Evolutionary conservation across 2,329 filamentous ascomycete genomes (phyloP).

Genomic region (Rhinocladiella mackenziei): DNA sequence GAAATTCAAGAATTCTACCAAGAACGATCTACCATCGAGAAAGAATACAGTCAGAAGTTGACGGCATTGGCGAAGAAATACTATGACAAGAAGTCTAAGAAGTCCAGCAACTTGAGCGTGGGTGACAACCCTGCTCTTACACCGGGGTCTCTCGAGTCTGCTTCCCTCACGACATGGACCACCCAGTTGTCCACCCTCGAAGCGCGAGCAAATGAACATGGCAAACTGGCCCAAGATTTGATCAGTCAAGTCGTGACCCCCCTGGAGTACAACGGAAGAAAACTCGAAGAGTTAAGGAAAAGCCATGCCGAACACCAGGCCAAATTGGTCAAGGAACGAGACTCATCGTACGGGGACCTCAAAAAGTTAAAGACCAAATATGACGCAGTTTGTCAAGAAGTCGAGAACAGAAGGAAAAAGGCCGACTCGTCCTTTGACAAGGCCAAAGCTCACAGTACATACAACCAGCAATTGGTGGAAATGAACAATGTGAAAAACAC

Average conservation of each 20-base stretch:
- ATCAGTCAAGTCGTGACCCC: constrained; percentile 80
- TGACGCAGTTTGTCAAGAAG: constrained; percentile 86
- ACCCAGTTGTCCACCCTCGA: constrained; percentile 90
- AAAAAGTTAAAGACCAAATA: constrained; percentile 92
- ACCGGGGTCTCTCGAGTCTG: constrained; percentile 91
- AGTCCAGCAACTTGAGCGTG: constrained; percentile 80
- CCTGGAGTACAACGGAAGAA: constrained; percentile 65
- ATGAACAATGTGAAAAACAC: constrained; percentile 99
- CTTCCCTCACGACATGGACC: constrained; percentile 94
- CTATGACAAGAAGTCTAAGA: constrained; percentile 93
- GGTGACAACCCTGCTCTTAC: constrained; percentile 91
- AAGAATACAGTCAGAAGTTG: constrained; percentile 90
- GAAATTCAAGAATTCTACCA: constrained; percentile 97
- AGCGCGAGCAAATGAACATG: constrained; percentile 80
- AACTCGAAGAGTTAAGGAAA: constrained; percentile 90
- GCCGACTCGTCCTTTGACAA: constrained; percentile 92
- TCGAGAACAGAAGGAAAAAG: constrained; percentile 93
- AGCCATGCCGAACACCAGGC: constrained; percentile 82
- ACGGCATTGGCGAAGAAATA: constrained; percentile 88
- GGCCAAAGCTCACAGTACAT: constrained; percentile 81
- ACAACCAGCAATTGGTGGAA: constrained; percentile 85
- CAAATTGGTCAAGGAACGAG: constrained; percentile 85
- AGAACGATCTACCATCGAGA: constrained; percentile 88
- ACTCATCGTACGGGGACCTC: constrained; percentile 75
- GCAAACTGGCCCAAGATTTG: constrained; percentile 74